Percentiles rank a stretch among this genome's conserved stretches.
These are phyloP conservation scores for Fusarium sp. DNA, from an alignment of 2,329 filamentous ascomycete genomes.

Conservation along the genomic window DNA sequence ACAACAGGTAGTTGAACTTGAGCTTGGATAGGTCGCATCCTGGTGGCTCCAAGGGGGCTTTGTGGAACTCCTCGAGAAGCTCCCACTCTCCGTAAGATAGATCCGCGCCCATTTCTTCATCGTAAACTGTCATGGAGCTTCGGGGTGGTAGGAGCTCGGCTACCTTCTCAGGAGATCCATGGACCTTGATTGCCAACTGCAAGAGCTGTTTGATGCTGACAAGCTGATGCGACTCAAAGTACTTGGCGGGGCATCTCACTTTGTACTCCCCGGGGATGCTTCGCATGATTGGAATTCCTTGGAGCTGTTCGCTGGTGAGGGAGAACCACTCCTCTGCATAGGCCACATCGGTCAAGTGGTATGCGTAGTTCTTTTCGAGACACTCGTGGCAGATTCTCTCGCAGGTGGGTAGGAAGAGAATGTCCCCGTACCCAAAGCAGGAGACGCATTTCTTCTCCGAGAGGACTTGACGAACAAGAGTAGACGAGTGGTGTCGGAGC, in stretches of 20 bases:
- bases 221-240: not conserved
- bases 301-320: not conserved
- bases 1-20: not conserved
- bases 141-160: not conserved
- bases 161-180: not conserved
- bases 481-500: not conserved
- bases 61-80: not conserved
- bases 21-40: not conserved
- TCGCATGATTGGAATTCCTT: not conserved
- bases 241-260: accelerated
- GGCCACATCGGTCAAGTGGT: not conserved
- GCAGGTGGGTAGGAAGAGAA: not conserved
- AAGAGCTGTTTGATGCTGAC: not conserved
- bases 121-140: too few species aligned
- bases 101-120: too few species aligned
- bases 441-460: not conserved
- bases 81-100: too few species aligned
- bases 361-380: not conserved
- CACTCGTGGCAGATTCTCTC: not conserved
- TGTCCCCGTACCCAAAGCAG: not conserved
- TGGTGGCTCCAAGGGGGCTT: not conserved
- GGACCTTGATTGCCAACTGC: not conserved
- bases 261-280: not conserved
- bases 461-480: not conserved
- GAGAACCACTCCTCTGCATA: not conserved